A percentile compares a stretch with the other conserved stretches of the same genome.
phyloP scores from a whole-genome alignment of 495 filamentous ascomycete genomes.

The Neurospora sp. region DNA sequence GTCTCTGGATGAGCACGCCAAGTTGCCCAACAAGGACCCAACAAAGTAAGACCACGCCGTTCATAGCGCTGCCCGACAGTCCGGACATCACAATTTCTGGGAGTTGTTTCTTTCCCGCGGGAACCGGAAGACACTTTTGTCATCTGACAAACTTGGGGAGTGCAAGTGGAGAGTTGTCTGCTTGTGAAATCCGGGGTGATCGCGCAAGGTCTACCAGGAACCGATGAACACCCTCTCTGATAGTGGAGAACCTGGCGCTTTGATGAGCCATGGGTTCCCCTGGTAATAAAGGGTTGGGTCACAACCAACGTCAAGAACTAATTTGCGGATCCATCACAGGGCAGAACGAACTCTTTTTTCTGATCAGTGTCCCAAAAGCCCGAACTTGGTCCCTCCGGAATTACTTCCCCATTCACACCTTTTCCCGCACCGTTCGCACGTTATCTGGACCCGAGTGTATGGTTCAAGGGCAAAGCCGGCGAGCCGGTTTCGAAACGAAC shows the following conservation, averaged over 20 bases:
- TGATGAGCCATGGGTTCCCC: neutral
- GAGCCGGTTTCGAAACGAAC: neutral
- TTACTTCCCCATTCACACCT: neutral
- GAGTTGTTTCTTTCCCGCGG: neutral
- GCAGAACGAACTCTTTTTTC: neutral
- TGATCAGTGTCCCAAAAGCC: neutral
- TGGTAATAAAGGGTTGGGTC: neutral
- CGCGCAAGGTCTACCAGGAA: neutral
- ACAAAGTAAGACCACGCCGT: neutral
- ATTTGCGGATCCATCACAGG: neutral
- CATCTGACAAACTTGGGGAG: neutral
- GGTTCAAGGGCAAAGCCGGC: neutral
- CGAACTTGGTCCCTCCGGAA: neutral
- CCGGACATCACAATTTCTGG: neutral
- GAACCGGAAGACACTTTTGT: neutral
- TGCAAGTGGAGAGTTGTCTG: neutral
- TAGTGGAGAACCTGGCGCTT: neutral
- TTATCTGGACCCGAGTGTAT: neutral
- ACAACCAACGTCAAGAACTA: neutral
- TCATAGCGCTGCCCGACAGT: neutral
- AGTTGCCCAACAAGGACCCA: neutral
- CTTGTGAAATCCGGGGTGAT: neutral
- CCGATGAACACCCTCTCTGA: neutral
- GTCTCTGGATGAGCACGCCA: neutral
- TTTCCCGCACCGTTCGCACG: neutral